Base-by-base conservation (phyloP, 2,329 filamentous ascomycete species). In the Fusarium pininemorale region DNA sequence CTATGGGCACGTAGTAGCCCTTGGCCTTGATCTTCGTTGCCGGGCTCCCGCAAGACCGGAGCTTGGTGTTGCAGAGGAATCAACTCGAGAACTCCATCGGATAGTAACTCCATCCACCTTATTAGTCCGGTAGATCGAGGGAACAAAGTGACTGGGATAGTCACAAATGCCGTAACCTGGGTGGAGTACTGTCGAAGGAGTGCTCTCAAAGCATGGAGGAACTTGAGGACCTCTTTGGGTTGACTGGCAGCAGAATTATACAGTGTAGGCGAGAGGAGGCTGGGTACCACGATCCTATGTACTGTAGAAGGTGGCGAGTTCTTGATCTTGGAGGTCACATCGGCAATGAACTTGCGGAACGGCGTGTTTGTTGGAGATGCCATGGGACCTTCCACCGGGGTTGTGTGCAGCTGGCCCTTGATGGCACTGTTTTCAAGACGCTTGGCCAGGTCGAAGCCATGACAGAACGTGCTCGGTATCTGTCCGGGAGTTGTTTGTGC, bases 41-140 rank as follows among this genome's bases (percentile, higher is more conserved):
- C 82, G 41, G 69, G 79, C 66, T 75, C 83, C 86, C 45, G 87
- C 84, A 51, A 88, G 88, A 89, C 85, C 9, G 81, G 88, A 81
- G 63, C 86, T 84, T 57, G 89, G 85, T 66, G 90, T 86, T 74
- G 86, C 77, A 96, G 83, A 84, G 97, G 79, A 35, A 94, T 90
- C 20, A 99, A 87, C 82, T 98, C 95, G 28, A 98, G 84, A 12
- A 97, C 94, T 10, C 94, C 94, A 78, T 99, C 96, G 73, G 87
- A 91, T 3, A 98, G 85, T 6, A 94, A 85, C 80, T 99, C 96
- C 71, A 95, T 91, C 94, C 94, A 98, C 55, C 94, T 90, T 16
- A 94, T 90, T 16, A 98, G 85, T 4, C 94, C 95, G 2, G 92
- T 89, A 26, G 85, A 87, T 20, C 96, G 90, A 5, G 95, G 93